A percentile compares a stretch with the other conserved stretches of the same genome.
phyloP scores from a whole-genome alignment of 179 eudicot species.

The Dionaea muscipula region DNA sequence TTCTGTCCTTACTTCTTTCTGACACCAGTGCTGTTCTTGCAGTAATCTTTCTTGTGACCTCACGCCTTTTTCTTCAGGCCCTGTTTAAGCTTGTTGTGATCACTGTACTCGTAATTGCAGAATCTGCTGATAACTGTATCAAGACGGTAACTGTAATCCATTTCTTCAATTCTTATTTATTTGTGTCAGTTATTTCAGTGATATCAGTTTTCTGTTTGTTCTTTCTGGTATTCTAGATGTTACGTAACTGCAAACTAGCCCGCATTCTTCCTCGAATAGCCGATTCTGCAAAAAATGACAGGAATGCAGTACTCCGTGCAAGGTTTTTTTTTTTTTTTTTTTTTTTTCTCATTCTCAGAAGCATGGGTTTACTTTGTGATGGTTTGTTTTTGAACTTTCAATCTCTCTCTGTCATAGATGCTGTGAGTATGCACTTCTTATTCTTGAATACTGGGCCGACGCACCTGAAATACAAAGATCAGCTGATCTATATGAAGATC shows the following conservation, averaged over 20 bases:
- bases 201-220: constrained; percentile 7
- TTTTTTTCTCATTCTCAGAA: constrained; percentile 9
- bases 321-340: constrained; percentile 45
- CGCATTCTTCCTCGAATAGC: constrained; percentile 86
- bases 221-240: constrained; percentile 47
- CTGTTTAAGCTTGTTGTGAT: constrained; percentile 99
- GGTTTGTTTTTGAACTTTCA: constrained; percentile 3
- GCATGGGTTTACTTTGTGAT: not conserved
- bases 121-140: constrained; percentile 98
- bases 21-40: not conserved
- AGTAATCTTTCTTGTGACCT: constrained; percentile 20
- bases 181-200: not conserved
- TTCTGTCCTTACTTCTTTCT: not conserved
- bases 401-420: constrained; percentile 38
- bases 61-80: constrained; percentile 38
- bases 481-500: constrained; percentile 94
- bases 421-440: constrained; percentile 90
- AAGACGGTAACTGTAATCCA: constrained; percentile 53
- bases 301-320: constrained; percentile 79
- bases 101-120: constrained; percentile 96
- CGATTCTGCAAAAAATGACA: constrained; percentile 88
- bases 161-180: not conserved
- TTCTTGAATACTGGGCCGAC: constrained; percentile 94
- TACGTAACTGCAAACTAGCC: constrained; percentile 95
- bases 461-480: constrained; percentile 95